A percentile compares a stretch with the other conserved stretches of the same genome.
Evolutionary conservation across 208 protist species (phyloP).

Genomic region (Herpetomonas samuelpessoai): DNA sequence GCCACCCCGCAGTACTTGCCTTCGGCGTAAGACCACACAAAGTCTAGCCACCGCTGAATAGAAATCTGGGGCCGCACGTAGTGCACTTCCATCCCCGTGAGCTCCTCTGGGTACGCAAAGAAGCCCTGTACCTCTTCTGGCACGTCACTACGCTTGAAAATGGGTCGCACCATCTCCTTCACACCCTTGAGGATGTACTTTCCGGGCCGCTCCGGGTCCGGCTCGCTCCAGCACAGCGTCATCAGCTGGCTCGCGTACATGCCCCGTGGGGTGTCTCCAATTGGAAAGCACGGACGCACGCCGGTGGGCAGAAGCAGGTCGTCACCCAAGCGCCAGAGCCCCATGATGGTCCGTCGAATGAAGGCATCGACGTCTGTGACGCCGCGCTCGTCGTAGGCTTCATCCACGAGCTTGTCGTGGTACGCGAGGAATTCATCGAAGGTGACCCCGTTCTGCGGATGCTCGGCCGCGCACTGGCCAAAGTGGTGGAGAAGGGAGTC

Average conservation of each 20-base stretch:
- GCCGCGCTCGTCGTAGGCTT: slow-evolving; percentile 47
- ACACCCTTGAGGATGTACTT: slow-evolving; percentile 55
- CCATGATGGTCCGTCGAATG: slow-evolving; percentile 58
- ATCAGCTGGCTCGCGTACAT: slow-evolving; percentile 68
- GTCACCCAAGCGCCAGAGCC: slow-evolving; percentile 61
- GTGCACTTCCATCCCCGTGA: slow-evolving; percentile 54
- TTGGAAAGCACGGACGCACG: slow-evolving; percentile 55
- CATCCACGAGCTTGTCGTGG: slow-evolving; percentile 74
- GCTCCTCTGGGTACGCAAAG: slow-evolving; percentile 79
- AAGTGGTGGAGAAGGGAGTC: slow-evolving; percentile 69
- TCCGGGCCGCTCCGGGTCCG: slow-evolving; percentile 5
- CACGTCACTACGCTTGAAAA: slow-evolving; percentile 73
- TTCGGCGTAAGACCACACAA: slow-evolving; percentile 82
- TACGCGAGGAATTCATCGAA: slow-evolving; percentile 79
- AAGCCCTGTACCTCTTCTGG: slow-evolving; percentile 74
- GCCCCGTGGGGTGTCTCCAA: slow-evolving; percentile 33
- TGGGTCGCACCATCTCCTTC: slow-evolving; percentile 68
- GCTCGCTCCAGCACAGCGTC: slow-evolving; percentile 71
- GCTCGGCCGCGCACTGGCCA: slow-evolving; percentile 32
- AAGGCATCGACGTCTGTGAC: slow-evolving; percentile 52
- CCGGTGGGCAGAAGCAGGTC: slow-evolving; percentile 72
- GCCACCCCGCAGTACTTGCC: slow-evolving; percentile 54
- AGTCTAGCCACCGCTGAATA: slow-evolving; percentile 69
- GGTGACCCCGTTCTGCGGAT: slow-evolving; percentile 58
- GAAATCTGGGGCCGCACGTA: slow-evolving; percentile 57